These are phyloP conservation scores for Phytophthora multivora DNA, from an alignment of 352 stramenopile species.

Conservation along the genomic window DNA sequence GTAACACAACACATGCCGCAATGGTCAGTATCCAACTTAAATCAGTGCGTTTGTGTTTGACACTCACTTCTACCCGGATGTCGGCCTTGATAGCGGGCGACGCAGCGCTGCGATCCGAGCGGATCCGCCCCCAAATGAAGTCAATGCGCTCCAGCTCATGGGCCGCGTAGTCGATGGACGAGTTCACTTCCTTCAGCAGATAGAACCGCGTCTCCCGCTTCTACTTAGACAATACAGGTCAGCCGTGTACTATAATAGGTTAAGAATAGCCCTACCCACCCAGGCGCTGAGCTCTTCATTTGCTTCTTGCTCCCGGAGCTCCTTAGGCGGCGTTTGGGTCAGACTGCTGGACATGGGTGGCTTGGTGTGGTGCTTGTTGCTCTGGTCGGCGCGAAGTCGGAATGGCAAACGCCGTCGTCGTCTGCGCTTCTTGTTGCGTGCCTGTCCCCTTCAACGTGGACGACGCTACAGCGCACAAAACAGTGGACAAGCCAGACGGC, in stretches of 20 bases:
- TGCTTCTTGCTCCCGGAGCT: constrained; percentile 22
- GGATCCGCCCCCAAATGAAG: constrained; percentile 83
- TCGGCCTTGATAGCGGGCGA: constrained; percentile 66
- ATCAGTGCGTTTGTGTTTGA: constrained; percentile 7
- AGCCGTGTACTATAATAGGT: constrained; percentile 8
- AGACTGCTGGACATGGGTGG: constrained; percentile 36
- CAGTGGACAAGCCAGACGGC: not conserved
- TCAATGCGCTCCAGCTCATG: constrained; percentile 82
- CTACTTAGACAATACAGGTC: constrained; percentile 26
- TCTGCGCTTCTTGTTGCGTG: constrained; percentile 5
- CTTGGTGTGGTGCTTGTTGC: not conserved
- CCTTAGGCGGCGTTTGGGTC: constrained; percentile 8
- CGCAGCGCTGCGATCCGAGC: constrained; percentile 51
- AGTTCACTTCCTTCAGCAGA: constrained; percentile 61
- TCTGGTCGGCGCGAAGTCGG: constrained; percentile 10
- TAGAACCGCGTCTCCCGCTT: constrained; percentile 66
- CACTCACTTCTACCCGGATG: constrained; percentile 66
- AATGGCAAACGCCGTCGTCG: constrained; percentile 10
- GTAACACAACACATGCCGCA: constrained; percentile 19
- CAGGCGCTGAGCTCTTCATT: constrained; percentile 52
- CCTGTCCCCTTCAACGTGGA: constrained; percentile 5
- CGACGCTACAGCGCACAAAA: constrained; percentile 1
- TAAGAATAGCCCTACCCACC: constrained; percentile 30
- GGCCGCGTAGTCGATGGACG: constrained; percentile 50
- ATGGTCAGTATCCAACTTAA: constrained; percentile 4